A percentile compares a stretch with the other conserved stretches of the same genome.
phyloP scores from a whole-genome alignment of 176 grass and related monocot species.

The Zoysia japonica region DNA sequence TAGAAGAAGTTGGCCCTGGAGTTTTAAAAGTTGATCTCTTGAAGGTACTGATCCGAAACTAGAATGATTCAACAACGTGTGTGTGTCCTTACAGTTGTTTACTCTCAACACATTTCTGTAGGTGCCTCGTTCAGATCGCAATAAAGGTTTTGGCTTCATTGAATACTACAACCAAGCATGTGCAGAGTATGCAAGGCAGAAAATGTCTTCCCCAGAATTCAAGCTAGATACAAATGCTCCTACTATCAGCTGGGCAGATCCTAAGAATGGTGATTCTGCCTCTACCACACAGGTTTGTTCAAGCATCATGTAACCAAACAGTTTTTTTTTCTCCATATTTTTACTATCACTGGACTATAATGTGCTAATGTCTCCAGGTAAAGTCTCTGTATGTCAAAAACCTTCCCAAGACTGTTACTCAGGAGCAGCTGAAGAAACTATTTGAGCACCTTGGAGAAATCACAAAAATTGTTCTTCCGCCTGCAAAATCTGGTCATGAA shows the following conservation, averaged over 20 bases:
- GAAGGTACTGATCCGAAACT: conserved; percentile 54
- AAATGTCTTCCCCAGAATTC: conserved; percentile 78
- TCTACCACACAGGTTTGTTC: conserved; percentile 64
- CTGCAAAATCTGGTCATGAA: conserved; percentile 78
- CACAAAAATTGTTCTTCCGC: conserved; percentile 77
- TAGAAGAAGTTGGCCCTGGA: conserved; percentile 78
- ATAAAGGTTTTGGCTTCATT: conserved; percentile 77
- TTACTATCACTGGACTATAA: conserved; percentile 23
- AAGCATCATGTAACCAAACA: conserved; percentile 16
- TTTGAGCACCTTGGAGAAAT: conserved; percentile 87
- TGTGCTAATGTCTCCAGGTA: conserved; percentile 47
- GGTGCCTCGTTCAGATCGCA: conserved; percentile 57
- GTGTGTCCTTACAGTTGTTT: conserved; percentile 25
- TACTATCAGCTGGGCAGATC: conserved; percentile 87
- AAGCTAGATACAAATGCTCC: conserved; percentile 81
- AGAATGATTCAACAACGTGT: conserved; percentile 16
- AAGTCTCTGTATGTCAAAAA: conserved; percentile 96
- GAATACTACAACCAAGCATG: conserved; percentile 96
- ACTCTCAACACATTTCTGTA: conserved; percentile 34
- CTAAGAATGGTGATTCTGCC: conserved; percentile 58
- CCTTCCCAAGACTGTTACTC: conserved; percentile 78
- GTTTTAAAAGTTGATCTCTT: conserved; percentile 71
- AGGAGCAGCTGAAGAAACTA: conserved; percentile 61
- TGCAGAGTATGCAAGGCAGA: conserved; percentile 81
- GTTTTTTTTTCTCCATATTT: conserved; percentile 8